These are phyloP conservation scores for Pouteria campechiana DNA, from an alignment of 179 eudicot genomes.

Conservation along the genomic window DNA sequence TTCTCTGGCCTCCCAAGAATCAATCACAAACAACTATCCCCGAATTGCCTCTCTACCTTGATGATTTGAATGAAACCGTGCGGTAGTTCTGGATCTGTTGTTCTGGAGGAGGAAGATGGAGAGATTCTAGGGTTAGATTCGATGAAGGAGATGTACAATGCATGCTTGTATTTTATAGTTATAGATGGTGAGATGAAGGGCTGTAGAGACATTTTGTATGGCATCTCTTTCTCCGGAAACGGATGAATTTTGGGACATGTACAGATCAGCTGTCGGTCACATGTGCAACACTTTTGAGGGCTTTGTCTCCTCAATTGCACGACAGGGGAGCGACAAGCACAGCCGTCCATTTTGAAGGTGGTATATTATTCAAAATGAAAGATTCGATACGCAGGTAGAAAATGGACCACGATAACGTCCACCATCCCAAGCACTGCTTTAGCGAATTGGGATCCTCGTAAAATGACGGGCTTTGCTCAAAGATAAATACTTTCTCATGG, in stretches of 20 bases:
- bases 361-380: neutral
- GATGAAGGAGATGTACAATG: neutral
- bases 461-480: neutral
- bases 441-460: no score
- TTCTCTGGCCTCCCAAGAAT: neutral
- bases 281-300: slow-evolving; percentile 6
- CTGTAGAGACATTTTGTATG: slow-evolving; percentile 14
- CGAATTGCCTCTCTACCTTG: no score
- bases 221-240: neutral
- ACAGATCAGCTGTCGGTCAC: slow-evolving; percentile 27
- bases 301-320: slow-evolving; percentile 13
- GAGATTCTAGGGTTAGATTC: neutral
- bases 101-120: no score
- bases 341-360: slow-evolving; percentile 15
- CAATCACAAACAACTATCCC: slow-evolving; percentile 5
- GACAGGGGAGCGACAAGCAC: slow-evolving; percentile 33
- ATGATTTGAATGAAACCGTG: no score
- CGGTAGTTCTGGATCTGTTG: no score
- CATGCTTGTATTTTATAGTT: neutral
- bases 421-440: neutral
- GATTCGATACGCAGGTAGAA: slow-evolving; percentile 29
- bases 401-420: slow-evolving; percentile 14
- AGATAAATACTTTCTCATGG: no score
- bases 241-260: neutral
- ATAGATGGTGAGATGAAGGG: neutral